A percentile compares a stretch with the other conserved stretches of the same genome.
phyloP scores from a whole-genome alignment of 768 basidiomycete genomes.

The Suillus subalutaceus region DNA sequence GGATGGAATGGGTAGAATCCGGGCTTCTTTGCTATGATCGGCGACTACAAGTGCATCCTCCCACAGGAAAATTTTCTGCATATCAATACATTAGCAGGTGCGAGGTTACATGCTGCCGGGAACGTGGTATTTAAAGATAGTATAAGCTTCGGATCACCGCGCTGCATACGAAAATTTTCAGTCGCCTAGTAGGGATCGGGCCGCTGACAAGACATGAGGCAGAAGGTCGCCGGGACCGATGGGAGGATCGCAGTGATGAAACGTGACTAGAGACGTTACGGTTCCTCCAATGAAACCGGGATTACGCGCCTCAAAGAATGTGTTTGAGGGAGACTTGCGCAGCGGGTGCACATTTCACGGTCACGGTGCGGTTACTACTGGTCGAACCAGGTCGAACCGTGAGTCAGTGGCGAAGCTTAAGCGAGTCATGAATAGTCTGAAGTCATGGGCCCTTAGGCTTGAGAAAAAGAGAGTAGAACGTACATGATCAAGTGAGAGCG shows the following conservation, averaged over 20 bases:
- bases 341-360: not conserved
- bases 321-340: not conserved
- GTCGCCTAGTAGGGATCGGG: not conserved
- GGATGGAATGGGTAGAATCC: conserved; percentile 17
- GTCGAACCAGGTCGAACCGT: not conserved
- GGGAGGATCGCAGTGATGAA: not conserved
- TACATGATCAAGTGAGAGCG: not conserved
- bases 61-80: not conserved
- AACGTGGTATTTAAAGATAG: not conserved
- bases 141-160: not conserved
- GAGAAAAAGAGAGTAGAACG: not conserved
- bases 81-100: not conserved
- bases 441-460: not conserved
- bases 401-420: not conserved
- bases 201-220: not conserved
- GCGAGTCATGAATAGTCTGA: not conserved
- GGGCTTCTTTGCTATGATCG: conserved; percentile 19
- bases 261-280: not conserved
- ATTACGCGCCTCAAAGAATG: not conserved
- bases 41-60: conserved; percentile 7
- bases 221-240: not conserved
- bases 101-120: not conserved
- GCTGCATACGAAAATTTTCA: not conserved
- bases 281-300: not conserved
- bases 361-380: not conserved